Base-by-base conservation (phyloP, 2,329 filamentous ascomycete species). In the Pseudopithomyces maydicus region DNA sequence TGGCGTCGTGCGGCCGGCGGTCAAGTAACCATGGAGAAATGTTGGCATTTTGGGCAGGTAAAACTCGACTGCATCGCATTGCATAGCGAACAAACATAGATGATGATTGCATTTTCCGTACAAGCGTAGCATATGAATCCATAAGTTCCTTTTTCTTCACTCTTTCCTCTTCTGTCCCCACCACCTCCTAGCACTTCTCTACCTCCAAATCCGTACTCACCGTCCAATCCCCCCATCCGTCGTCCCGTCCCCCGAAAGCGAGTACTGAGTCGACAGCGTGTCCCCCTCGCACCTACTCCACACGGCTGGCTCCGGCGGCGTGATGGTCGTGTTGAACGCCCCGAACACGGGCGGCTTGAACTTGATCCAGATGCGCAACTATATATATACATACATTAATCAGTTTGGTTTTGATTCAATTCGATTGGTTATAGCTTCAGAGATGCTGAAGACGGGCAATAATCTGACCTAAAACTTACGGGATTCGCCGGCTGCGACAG, bases 1-100 rank as follows among this genome's bases (percentile, higher is more conserved):
- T 43, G 73, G 73, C 1, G 69, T 73, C 7, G 63, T 70, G 17
- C 63, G 72, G 35, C 58, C 66, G 19, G 61, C 54, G 26, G 5
- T 29, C 8, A 5, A 29, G 26, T 29, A 8, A 29, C 5, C 26
- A 29, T 8, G 8, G 26, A 29, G 26, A 29, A 8, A 29, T 8
- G 15, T 57, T 68, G 7, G 41, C 35, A 36, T 36, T 36, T 36
- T 29, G 26, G 26, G 35, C 35, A 36, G 35, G 15, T 14, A n/a
- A 36, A n/a, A 36, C 5, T 14, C 35, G 35, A 11, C 35, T n/a
- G 15, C 12, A 14, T 36, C 14, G 35, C 35, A 36, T 36, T 14
- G 35, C 35, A 29, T 29, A 29, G 26, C 26, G 26, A 29, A 29
- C 8, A 29, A 5, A 29, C 5, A 29, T n/a, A n/a, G n/a, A n/a